These are phyloP conservation scores for Nicotiana sylvestris DNA, from an alignment of 257 asterid genomes.

Conservation along the genomic window DNA sequence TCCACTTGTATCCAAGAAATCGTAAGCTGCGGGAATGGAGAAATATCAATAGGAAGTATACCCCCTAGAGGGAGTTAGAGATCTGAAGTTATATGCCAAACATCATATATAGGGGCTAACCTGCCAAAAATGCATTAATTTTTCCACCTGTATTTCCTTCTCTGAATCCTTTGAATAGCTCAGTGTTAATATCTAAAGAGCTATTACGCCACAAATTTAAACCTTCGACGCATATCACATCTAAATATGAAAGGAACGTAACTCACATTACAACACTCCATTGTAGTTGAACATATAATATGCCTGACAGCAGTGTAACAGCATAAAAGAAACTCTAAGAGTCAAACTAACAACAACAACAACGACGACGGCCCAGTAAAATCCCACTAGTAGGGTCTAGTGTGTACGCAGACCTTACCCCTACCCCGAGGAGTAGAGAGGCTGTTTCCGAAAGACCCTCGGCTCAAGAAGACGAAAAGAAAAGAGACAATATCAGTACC, in stretches of 20 bases:
- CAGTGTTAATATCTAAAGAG: conserved; percentile 22
- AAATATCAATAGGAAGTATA: not conserved
- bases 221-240: conserved; percentile 25
- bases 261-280: not conserved
- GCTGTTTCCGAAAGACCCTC: too few species aligned
- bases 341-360: too few species aligned
- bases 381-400: too few species aligned
- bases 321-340: not conserved
- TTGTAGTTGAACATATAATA: not conserved
- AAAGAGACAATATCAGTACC: too few species aligned
- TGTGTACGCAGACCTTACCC: too few species aligned
- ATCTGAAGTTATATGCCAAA: not conserved
- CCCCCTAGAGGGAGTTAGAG: not conserved
- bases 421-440: too few species aligned
- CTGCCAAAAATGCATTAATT: conserved; percentile 29
- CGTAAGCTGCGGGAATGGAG: conserved; percentile 20
- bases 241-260: not conserved
- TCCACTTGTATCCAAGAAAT: conserved; percentile 24
- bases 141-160: conserved; percentile 20
- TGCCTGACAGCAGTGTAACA: not conserved
- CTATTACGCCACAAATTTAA: conserved; percentile 26
- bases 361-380: too few species aligned
- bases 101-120: conserved; percentile 4
- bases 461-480: too few species aligned
- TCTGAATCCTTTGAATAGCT: conserved; percentile 25